Percentiles rank a stretch among this genome's conserved stretches.
Conservation (phyloP, 495 filamentous ascomycete genomes). For the Parathielavia appendiculata region DNA sequence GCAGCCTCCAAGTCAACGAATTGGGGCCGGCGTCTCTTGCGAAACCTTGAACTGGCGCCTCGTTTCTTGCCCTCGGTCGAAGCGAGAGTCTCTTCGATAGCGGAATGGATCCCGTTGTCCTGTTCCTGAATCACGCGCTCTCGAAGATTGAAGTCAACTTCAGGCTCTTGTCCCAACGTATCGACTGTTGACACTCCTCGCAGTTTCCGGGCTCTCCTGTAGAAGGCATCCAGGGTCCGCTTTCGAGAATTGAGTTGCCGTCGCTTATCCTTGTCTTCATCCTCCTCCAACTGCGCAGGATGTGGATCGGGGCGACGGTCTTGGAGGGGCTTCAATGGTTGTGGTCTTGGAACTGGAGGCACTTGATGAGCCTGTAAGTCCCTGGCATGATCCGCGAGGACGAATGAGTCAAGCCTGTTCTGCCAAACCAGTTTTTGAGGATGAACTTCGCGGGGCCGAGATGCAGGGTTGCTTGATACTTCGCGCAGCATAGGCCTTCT, state of each 20-base stretch:
- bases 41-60: slow-evolving; percentile 28
- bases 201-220: slow-evolving; percentile 36
- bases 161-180: slow-evolving; percentile 29
- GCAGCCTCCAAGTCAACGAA: slow-evolving; percentile 47
- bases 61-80: slow-evolving; percentile 27
- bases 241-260: slow-evolving; percentile 40
- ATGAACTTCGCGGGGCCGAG: slow-evolving; percentile 12
- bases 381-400: slow-evolving; percentile 18
- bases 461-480: slow-evolving; percentile 29
- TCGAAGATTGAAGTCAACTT: slow-evolving; percentile 9
- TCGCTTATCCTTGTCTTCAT: slow-evolving; percentile 25
- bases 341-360: slow-evolving; percentile 1
- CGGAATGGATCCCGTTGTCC: neutral
- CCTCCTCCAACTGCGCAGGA: slow-evolving; percentile 49
- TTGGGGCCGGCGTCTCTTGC: slow-evolving; percentile 50
- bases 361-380: slow-evolving; percentile 10
- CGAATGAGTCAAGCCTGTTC: slow-evolving; percentile 32
- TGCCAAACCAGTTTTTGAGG: slow-evolving; percentile 31
- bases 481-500: slow-evolving; percentile 27
- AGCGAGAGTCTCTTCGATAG: slow-evolving; percentile 27
- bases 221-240: slow-evolving; percentile 45
- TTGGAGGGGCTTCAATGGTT: slow-evolving; percentile 4
- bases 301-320: slow-evolving; percentile 15
- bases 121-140: neutral
- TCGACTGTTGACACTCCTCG: slow-evolving; percentile 17